Percentiles rank a stretch among this genome's conserved stretches.
Conservation (phyloP, 1,139 yeast species). For the Pichia sp. region DNA sequence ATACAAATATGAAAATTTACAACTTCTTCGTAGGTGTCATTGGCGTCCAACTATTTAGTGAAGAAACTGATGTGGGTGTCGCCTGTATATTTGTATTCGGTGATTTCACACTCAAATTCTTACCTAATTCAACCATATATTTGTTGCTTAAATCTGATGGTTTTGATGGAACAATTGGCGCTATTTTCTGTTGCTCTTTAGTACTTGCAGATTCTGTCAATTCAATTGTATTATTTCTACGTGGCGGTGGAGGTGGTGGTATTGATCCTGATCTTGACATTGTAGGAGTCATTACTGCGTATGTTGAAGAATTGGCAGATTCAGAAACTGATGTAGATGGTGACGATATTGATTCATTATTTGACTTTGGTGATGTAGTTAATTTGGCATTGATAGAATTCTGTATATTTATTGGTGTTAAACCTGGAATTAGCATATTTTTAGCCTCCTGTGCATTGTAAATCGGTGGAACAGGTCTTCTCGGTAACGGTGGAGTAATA, state of each 20-base stretch:
- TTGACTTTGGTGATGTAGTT: conserved; percentile 10
- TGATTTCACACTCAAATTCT: conserved; percentile 15
- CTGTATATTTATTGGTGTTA: conserved; percentile 16
- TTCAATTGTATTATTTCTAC: conserved; percentile 10
- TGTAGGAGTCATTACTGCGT: conserved; percentile 28
- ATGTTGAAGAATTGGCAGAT: conserved; percentile 12
- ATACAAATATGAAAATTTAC: not conserved
- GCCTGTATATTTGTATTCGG: not conserved
- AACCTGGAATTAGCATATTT: conserved; percentile 22
- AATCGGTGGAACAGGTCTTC: conserved; percentile 24
- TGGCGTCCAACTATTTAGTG: conserved; percentile 13
- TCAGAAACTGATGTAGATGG: conserved; percentile 13
- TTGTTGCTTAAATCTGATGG: too few species aligned
- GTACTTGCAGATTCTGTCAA: conserved; percentile 4
- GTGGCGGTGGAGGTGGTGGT: conserved; percentile 29
- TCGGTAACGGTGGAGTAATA: conserved; percentile 17
- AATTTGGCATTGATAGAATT: conserved; percentile 8
- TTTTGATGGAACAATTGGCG: conserved; percentile 29
- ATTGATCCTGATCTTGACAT: conserved; percentile 23
- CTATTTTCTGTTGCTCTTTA: conserved; percentile 17
- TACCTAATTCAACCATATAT: too few species aligned
- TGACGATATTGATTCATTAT: too few species aligned
- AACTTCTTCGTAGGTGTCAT: conserved; percentile 15
- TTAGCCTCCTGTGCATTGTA: conserved; percentile 20
- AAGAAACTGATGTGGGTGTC: conserved; percentile 1